Base-by-base conservation (phyloP, 1,139 yeast species). In the Hansenula lynferdii region DNA sequence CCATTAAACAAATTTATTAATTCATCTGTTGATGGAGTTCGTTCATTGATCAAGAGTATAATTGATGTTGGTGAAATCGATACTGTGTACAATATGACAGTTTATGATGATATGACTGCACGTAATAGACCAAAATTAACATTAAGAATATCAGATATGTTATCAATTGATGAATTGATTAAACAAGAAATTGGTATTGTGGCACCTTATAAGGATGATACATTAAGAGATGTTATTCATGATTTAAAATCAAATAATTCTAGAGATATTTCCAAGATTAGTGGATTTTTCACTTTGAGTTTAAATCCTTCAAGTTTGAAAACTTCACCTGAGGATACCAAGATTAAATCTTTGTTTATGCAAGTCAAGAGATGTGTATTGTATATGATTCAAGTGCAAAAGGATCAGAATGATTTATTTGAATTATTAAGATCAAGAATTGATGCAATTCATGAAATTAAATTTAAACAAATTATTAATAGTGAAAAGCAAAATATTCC, bases 291-390 rank as follows among this genome's bases (percentile, higher is more conserved):
- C 22, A 49, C 66, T 44, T 42, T 70, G 54, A 47, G 62, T 36
- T 60, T 80, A 47, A 73, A 73, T 48, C 80, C 85, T 2, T 65
- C 77, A 3, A 69, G 77, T 26, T 58, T 61, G 38, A 57, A 58
- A 37, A 47, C 65, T 17, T 48, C 61, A 9, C 54, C 60, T 11
- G 55, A 55, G 20, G 67, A 65, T 35, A 61, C 62, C 16, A 76
- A 75, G 50, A 61, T 70, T 16, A 72, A 72, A 40, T 67, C 83
- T 3, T 62, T 87, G 24, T 67, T 85, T 53, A 75, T 90, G 34
- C 90, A 89, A 51, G 87, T 86, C 0, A 92, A 92, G 58, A 69
- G 96, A 48, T 83, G 90, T 46, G 64, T 90, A 26, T 64, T 85
- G 18, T 89, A 87, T 54, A 79, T 90, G 50, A 77, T 90, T 44